Conservation (phyloP, 2,329 filamentous ascomycete genomes). For the Aspergillus melleus region DNA sequence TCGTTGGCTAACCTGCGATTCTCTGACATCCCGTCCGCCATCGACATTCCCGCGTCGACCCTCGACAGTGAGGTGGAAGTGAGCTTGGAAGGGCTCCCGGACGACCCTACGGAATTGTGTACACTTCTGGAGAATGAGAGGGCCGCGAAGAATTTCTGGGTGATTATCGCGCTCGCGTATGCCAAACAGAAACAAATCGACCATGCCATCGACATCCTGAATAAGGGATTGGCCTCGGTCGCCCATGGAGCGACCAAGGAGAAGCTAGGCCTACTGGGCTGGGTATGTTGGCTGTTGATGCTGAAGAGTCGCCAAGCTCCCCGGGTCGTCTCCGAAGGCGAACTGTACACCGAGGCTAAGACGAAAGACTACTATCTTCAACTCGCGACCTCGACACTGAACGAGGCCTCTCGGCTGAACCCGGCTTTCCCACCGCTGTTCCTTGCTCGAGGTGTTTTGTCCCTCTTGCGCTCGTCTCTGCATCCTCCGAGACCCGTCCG, state of each 20-base stretch:
- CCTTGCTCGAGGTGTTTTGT: slow-evolving; percentile 84
- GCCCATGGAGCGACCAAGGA: slow-evolving; percentile 71
- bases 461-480: slow-evolving; percentile 82
- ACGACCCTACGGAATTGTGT: slow-evolving; percentile 93
- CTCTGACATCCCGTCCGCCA: slow-evolving; percentile 61
- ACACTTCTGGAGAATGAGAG: slow-evolving; percentile 92
- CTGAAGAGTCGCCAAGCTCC: slow-evolving; percentile 84
- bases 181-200: slow-evolving; percentile 94
- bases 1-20: slow-evolving; percentile 51
- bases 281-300: slow-evolving; percentile 87
- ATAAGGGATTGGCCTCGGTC: slow-evolving; percentile 72
- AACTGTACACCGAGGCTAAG: slow-evolving; percentile 68
- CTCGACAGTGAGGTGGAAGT: slow-evolving; percentile 78
- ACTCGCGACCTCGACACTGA: slow-evolving; percentile 84
- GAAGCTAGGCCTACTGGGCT: slow-evolving; percentile 79
- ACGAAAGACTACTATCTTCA: slow-evolving; percentile 94
- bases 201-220: slow-evolving; percentile 70
- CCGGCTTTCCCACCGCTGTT: slow-evolving; percentile 89
- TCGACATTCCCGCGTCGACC: slow-evolving; percentile 64
- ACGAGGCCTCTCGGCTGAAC: slow-evolving; percentile 93
- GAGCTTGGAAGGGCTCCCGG: slow-evolving; percentile 83
- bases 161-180: slow-evolving; percentile 95
- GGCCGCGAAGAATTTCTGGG: slow-evolving; percentile 90
- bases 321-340: slow-evolving; percentile 64
- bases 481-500: slow-evolving; percentile 69